Base-by-base conservation (phyloP, 2,329 filamentous ascomycete genomes). In the Xylariaceae sp. region DNA sequence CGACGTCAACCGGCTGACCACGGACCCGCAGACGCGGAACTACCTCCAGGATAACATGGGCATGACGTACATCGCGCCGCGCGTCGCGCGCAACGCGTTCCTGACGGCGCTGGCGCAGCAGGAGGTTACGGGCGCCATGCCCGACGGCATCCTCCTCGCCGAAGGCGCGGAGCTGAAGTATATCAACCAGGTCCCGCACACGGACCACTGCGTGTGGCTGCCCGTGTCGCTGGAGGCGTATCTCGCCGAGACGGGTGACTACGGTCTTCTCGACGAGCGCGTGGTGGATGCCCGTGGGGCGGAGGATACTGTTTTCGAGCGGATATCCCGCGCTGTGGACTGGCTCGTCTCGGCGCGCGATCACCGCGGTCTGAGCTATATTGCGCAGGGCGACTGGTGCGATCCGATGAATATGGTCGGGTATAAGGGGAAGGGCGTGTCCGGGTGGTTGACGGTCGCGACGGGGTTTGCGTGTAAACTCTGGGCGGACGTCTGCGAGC, bases 391-490 rank as follows among this genome's bases (percentile, higher is more conserved):
- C 34, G 80, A 83, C 63, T 83, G 79, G 79, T 83, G 80, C 59
- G 80, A 82, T 56, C 80, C 79, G 3, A 80, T 82, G 76, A 83
- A 83, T 66, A 83, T 83, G 80, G 80, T 80, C n/a, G 79, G 79
- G 3, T 79, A 77, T 63, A 80, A 80, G 63, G 79, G 79, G 37
- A 73, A 74, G 49, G 80, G 80, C 21, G 79, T 83, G 1, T 82
- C 79, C 0, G 80, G 78, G 18, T 83, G 80, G 80, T 72, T 82
- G 32, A 82, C 79, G 0, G 70, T 82, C 1, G 79, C 79, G 5
- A 81, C 79, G 0, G 79, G 69, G 0, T 79, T 77, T 59, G 77
- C 79, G 0, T 68, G 78, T 19, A 76, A 75, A 12, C 64, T 82
- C 0, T 83, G 79, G 78, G 77, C 79, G 2, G 62, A 65, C n/a